phyloP scores from a whole-genome alignment of 305 asterid genomes.

The Fraxinus velutina region DNA sequence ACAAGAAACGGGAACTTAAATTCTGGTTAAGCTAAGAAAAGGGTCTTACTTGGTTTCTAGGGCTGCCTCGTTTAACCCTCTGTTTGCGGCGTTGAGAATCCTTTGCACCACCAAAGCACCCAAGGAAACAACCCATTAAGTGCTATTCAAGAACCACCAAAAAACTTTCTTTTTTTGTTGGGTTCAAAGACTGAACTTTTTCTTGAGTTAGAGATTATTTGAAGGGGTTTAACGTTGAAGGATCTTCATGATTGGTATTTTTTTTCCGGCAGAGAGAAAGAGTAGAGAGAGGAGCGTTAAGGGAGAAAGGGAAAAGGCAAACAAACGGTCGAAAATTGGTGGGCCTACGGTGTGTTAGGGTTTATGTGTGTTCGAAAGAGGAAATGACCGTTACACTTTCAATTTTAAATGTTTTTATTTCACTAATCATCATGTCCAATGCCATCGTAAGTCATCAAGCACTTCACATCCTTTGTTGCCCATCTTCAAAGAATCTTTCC shows the following conservation, averaged over 20 bases:
- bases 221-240: conserved; percentile 1
- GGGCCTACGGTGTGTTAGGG: not conserved
- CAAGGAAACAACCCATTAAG: conserved; percentile 43
- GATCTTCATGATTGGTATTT: not conserved
- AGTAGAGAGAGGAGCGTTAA: conserved; percentile 11
- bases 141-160: not conserved
- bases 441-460: not conserved
- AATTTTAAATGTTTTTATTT: too few relatives aligned
- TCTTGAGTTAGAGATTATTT: not conserved
- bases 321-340: not conserved
- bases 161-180: not conserved
- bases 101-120: conserved; percentile 41
- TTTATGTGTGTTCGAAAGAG: not conserved
- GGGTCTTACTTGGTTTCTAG: conserved; percentile 31
- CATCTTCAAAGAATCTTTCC: not conserved
- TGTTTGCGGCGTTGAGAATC: conserved; percentile 32
- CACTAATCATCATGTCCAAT: not conserved
- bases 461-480: not conserved
- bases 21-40: conserved; percentile 7
- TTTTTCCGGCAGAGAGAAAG: not conserved
- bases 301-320: not conserved
- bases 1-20: not conserved
- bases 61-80: conserved; percentile 31
- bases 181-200: not conserved
- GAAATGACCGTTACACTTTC: not conserved